phyloP scores from a whole-genome alignment of 331 rosid genomes.

The Prunus yedoensis region DNA sequence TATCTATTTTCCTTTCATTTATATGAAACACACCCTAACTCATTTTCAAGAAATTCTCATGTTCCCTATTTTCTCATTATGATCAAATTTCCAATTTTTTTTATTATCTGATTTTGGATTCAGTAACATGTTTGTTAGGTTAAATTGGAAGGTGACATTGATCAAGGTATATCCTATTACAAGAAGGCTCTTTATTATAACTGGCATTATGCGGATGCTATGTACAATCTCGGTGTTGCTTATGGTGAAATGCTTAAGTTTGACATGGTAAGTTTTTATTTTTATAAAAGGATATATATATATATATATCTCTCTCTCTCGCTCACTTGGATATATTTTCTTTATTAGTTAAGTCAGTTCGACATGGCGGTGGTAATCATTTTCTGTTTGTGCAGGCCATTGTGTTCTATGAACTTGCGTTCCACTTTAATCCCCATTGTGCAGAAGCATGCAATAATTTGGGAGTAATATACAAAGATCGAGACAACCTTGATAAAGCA shows the following conservation, averaged over 20 bases:
- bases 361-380: background rate
- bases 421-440: conserved; percentile 97
- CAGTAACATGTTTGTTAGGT: conserved; percentile 47
- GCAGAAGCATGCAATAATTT: conserved; percentile 97
- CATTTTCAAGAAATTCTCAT: background rate
- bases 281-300: background rate
- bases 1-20: background rate
- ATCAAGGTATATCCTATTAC: conserved; percentile 82
- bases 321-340: conserved; percentile 17
- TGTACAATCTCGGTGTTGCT: conserved; percentile 99
- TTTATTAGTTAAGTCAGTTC: conserved; percentile 20
- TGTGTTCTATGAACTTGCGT: conserved; percentile 95
- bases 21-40: background rate
- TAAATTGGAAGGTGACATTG: conserved; percentile 93
- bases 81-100: conserved; percentile 3
- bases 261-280: conserved; percentile 67
- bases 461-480: conserved; percentile 97
- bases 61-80: background rate
- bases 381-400: conserved; percentile 68
- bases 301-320: conserved; percentile 14
- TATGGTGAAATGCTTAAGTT: conserved; percentile 99
- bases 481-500: conserved; percentile 97
- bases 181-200: conserved; percentile 90
- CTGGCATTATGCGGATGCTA: conserved; percentile 99
- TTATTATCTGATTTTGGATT: conserved; percentile 28